A percentile compares a stretch with the other conserved stretches of the same genome.
phyloP scores from a whole-genome alignment of 441 rosid species.

The Manihot esculenta region DNA sequence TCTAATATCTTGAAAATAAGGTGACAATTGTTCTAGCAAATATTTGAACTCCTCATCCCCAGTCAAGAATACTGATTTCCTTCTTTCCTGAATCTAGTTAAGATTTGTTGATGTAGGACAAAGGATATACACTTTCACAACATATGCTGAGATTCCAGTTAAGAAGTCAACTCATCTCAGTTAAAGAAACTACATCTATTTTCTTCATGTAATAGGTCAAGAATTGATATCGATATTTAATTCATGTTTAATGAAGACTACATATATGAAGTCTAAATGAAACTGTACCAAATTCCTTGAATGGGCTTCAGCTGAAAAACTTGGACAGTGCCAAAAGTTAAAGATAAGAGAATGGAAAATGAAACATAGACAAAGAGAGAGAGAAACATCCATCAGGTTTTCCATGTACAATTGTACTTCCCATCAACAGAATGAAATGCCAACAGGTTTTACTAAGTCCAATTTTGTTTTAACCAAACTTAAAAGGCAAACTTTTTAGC shows the following conservation, averaged over 20 bases:
- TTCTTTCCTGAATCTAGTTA: no score
- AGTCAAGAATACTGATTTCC: neutral
- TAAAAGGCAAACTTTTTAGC: neutral
- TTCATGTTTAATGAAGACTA: neutral
- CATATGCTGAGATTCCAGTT: neutral
- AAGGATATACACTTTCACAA: constrained; percentile 4
- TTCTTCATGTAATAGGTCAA: neutral
- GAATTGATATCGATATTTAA: neutral
- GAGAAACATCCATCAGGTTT: neutral
- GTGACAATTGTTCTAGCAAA: no score
- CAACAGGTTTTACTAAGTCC: neutral
- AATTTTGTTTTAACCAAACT: constrained; percentile 12
- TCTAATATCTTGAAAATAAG: constrained; percentile 1
- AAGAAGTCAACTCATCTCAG: neutral
- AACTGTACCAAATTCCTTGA: neutral
- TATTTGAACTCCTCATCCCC: neutral
- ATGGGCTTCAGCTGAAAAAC: neutral
- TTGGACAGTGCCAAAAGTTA: neutral
- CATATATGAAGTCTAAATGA: neutral
- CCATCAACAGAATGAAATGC: neutral
- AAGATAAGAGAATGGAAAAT: neutral
- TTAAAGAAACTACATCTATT: neutral
- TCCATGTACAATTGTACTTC: no score
- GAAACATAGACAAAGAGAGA: neutral
- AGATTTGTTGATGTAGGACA: neutral